Evolutionary conservation across 352 stramenopile genomes (phyloP), one percentile per base, ranked within the genome.

Genomic region (Globisporangium megalacanthum): DNA sequence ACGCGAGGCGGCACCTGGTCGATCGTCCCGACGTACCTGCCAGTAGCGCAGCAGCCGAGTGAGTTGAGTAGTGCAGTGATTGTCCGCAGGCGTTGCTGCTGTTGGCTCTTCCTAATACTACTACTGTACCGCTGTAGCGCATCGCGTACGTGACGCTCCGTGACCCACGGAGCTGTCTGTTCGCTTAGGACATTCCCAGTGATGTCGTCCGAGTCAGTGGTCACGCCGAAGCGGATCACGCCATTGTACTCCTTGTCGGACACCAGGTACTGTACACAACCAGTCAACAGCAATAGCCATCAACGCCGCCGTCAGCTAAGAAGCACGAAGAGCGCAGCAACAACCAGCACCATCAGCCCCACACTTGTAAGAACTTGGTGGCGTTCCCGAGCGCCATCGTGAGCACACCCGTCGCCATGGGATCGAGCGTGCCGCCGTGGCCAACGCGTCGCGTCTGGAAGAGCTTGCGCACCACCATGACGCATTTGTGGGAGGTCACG

Each of bases 381-480:
- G 86, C 86, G 36, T 77, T 70, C 41, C 85, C 85, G 29, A 95
- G 61, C 22, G 84, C 86, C 68, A 94, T 68, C 25, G 83, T 83
- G 44, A 95, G 70, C 52, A 95, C 86, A 22, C 86, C 86, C 35
- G 84, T 94, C 19, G 86, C 86, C 83, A 95, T 94, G 11, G 86
- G 86, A 64, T 95, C 86, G n/a, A 95, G 68, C 56, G 86, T 95
- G 35, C 86, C 86, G 44, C 74, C 83, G 53, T 95, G 86, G 42
- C 86, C 86, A 11, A 95, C 73, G 46, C 82, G 78, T 19, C 70
- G 75, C 33, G 78, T 94, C 55, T 76, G 72, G 49, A 94, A 83
- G 46, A 91, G 64, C 49, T 81, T 83, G 41, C 86, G 82, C 52
- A 91, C 64, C 33, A 73, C 56, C 7, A 64, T 70, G 35, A 95